phyloP scores from a whole-genome alignment of 768 basidiomycete species.

The Porphyrellus cyaneotinctus region DNA sequence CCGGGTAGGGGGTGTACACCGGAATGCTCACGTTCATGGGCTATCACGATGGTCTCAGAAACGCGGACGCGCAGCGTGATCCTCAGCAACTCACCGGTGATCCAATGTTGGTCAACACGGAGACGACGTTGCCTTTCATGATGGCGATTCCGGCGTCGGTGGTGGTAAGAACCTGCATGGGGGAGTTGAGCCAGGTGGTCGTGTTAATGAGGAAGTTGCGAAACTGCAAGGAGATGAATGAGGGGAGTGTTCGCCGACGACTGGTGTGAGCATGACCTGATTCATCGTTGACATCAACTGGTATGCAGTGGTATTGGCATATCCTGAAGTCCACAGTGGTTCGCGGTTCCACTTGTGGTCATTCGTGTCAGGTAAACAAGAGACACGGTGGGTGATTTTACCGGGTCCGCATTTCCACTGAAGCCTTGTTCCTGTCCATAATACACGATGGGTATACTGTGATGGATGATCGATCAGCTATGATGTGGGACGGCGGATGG shows the following conservation, averaged over 20 bases:
- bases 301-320: constrained; percentile 55
- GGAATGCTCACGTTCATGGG: constrained; percentile 54
- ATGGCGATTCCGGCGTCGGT: constrained; percentile 54
- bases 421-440: constrained; percentile 79
- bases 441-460: constrained; percentile 72
- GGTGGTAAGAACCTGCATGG: constrained; percentile 48
- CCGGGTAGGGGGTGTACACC: constrained; percentile 52
- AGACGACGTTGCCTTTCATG: constrained; percentile 59
- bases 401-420: constrained; percentile 61
- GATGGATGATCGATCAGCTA: background rate
- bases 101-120: constrained; percentile 67
- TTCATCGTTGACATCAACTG: constrained; percentile 60
- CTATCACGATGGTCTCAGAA: constrained; percentile 28
- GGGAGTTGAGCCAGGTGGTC: constrained; percentile 48
- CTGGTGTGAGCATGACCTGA: constrained; percentile 32
- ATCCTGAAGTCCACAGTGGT: constrained; percentile 67
- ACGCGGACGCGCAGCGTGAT: background rate
- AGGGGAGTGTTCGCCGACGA: background rate
- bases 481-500: background rate
- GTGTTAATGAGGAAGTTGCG: constrained; percentile 61
- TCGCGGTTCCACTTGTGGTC: constrained; percentile 62
- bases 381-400: constrained; percentile 28
- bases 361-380: background rate
- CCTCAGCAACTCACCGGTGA: constrained; percentile 47
- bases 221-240: constrained; percentile 35